Evolutionary conservation across 2,329 filamentous ascomycete genomes (phyloP).

Genomic region (Aspergillus pseudotamarii): DNA sequence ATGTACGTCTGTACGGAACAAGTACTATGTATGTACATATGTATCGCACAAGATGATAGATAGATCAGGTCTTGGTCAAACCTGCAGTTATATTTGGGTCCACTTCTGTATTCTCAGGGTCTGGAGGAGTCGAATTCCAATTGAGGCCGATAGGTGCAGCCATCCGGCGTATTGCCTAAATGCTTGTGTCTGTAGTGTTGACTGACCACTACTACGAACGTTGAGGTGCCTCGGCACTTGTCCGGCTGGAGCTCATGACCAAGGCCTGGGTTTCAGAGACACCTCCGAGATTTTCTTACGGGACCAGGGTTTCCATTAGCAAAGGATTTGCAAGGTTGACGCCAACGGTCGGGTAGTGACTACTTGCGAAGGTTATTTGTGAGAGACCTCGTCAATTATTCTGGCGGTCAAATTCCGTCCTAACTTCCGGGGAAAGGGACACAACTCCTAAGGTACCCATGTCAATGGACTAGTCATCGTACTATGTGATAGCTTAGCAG

Average conservation of each 20-base stretch:
- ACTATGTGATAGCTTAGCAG: slow-evolving; percentile 19
- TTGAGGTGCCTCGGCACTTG: neutral
- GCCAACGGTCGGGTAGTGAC: slow-evolving; percentile 14
- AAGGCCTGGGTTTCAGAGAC: neutral
- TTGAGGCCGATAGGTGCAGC: slow-evolving; percentile 13
- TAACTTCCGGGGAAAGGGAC: slow-evolving; percentile 18
- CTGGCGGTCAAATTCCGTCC: slow-evolving; percentile 18
- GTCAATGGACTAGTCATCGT: slow-evolving; percentile 13
- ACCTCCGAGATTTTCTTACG: slow-evolving; percentile 1
- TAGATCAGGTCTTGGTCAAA: neutral
- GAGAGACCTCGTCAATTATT: slow-evolving; percentile 6
- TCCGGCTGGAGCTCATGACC: neutral
- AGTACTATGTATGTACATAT: neutral
- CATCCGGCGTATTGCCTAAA: slow-evolving; percentile 21
- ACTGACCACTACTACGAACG: slow-evolving; percentile 10
- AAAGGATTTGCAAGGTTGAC: slow-evolving; percentile 20
- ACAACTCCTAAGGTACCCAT: slow-evolving; percentile 16
- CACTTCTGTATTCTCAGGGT: slow-evolving; percentile 5
- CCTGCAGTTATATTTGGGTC: neutral
- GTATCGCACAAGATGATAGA: neutral
- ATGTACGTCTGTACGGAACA: slow-evolving; percentile 4
- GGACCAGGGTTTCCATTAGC: slow-evolving; percentile 2
- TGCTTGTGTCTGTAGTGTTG: slow-evolving; percentile 12
- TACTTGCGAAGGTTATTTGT: slow-evolving; percentile 4
- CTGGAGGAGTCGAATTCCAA: slow-evolving; percentile 21